These are phyloP conservation scores for Diplocarpon rosae DNA, from an alignment of 2,329 filamentous ascomycete genomes.

Conservation along the genomic window DNA sequence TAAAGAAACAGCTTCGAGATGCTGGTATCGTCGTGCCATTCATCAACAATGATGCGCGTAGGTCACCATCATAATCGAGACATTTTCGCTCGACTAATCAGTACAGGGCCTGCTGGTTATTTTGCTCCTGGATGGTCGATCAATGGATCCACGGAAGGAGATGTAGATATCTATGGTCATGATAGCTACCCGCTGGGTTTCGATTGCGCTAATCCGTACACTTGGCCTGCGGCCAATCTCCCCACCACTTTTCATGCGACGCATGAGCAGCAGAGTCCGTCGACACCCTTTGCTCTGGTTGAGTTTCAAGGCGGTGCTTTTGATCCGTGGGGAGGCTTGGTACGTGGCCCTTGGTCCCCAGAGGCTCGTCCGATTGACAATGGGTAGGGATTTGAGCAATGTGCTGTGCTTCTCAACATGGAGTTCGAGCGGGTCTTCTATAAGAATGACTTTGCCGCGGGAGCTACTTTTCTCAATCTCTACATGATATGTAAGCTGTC, in stretches of 20 bases:
- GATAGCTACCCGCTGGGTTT: slow-evolving; percentile 36
- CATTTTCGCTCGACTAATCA: slow-evolving; percentile 4
- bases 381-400: slow-evolving; percentile 49
- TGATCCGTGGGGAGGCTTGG: slow-evolving; percentile 60
- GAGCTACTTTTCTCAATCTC: slow-evolving; percentile 56
- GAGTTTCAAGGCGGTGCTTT: slow-evolving; percentile 62
- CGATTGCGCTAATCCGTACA: slow-evolving; percentile 35
- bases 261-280: slow-evolving; percentile 51
- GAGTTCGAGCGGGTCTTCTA: slow-evolving; percentile 71
- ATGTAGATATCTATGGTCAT: slow-evolving; percentile 29
- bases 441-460: slow-evolving; percentile 61
- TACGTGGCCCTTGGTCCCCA: slow-evolving; percentile 4
- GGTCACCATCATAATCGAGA: slow-evolving; percentile 2
- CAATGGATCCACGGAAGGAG: slow-evolving; percentile 21
- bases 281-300: slow-evolving; percentile 50
- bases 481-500: slow-evolving; percentile 51
- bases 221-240: slow-evolving; percentile 46
- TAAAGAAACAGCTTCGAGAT: slow-evolving; percentile 55
- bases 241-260: slow-evolving; percentile 43
- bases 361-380: not conserved
- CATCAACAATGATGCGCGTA: slow-evolving; percentile 59
- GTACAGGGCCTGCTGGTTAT: slow-evolving; percentile 14
- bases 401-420: slow-evolving; percentile 53
- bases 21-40: slow-evolving; percentile 64
- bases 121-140: slow-evolving; percentile 23